phyloP scores from a whole-genome alignment of 352 stramenopile genomes.

The Globisporangium okanoganense region DNA sequence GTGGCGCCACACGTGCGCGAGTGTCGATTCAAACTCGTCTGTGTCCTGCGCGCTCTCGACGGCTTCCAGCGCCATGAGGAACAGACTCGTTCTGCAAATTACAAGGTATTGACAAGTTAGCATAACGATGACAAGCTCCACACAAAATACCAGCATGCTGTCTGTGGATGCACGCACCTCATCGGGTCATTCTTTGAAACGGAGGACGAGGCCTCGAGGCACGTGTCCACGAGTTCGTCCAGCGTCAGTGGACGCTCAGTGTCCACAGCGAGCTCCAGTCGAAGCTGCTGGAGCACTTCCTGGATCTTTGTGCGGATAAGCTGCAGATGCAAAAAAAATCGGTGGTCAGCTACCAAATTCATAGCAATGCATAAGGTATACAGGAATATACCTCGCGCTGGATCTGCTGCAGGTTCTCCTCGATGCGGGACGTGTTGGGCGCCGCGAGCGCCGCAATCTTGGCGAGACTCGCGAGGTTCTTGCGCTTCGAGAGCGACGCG shows the following conservation, averaged over 20 bases:
- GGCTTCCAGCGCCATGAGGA: conserved; percentile 67
- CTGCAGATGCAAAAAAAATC: conserved; percentile 21
- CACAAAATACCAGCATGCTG: neutral
- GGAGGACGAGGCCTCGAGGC: conserved; percentile 42
- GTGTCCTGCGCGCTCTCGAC: conserved; percentile 45
- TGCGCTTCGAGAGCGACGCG: conserved; percentile 52
- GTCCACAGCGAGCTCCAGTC: conserved; percentile 34
- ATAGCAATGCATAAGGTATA: neutral
- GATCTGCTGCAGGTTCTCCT: conserved; percentile 44
- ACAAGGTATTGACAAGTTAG: neutral
- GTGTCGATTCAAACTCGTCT: conserved; percentile 44
- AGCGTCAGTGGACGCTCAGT: conserved; percentile 29
- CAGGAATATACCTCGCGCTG: conserved; percentile 48
- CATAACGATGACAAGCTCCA: neutral
- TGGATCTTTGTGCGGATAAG: conserved; percentile 54
- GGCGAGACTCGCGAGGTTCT: conserved; percentile 75
- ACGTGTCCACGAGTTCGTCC: conserved; percentile 42
- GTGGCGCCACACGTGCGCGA: conserved; percentile 47
- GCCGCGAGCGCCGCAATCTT: conserved; percentile 75
- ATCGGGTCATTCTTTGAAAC: conserved; percentile 46
- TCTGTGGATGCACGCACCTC: conserved; percentile 22
- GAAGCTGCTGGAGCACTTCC: conserved; percentile 56
- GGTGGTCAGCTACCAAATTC: neutral
- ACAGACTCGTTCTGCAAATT: conserved; percentile 48
- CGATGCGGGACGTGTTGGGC: conserved; percentile 27